Evolutionary conservation across 805 yeast species (phyloP), one percentile per base, ranked within the genome.

Genomic region (Starmerella apicola): DNA sequence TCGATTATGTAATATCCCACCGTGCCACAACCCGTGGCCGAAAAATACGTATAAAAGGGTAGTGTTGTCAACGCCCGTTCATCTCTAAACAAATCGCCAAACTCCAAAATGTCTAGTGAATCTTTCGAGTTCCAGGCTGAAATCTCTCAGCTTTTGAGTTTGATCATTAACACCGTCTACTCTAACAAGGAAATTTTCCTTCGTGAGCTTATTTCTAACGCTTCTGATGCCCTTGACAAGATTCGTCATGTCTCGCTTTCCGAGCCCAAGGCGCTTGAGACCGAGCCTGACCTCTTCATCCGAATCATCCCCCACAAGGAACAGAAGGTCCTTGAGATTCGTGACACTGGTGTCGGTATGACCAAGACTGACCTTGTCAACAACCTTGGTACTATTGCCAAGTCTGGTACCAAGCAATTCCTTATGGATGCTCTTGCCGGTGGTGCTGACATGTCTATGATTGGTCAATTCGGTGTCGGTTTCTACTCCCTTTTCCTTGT

Each of bases 381-480:
- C 79, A 91, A 91, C 74, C 81, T 91, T 67, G 99, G 99, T 80
- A 91, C 97, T 53, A 91, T 91, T 63, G 99, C 99, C 62, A 91
- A 91, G 72, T 91, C 99, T 53, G 99, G 99, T 71, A 91, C 99
- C 57, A 91, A 91, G 73, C 84, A 94, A 56, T 91, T 91, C 68
- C 46, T 59, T 27, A 91, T 91, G 98, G 98, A 91, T 72, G 98
- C 98, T 53, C 74, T 93, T 53, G 80, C 94, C 52, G 97, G 96
- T 51, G 98, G 98, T 71, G 98, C 99, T 48, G 99, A 91, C 66
- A 96, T 91, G 49, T 86, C 97, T 51, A 91, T 91, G 98, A 91
- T 91, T 71, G 99, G 99, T 76, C 98, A 91, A 72, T 91, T 91
- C 73, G 99, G 99, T 85, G 98, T 91, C 57, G 99, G 99, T 78